A percentile compares a stretch with the other conserved stretches of the same genome.
These are phyloP conservation scores for Akanthomyces muscarius DNA, from an alignment of 2,329 filamentous ascomycete genomes.

Conservation along the genomic window DNA sequence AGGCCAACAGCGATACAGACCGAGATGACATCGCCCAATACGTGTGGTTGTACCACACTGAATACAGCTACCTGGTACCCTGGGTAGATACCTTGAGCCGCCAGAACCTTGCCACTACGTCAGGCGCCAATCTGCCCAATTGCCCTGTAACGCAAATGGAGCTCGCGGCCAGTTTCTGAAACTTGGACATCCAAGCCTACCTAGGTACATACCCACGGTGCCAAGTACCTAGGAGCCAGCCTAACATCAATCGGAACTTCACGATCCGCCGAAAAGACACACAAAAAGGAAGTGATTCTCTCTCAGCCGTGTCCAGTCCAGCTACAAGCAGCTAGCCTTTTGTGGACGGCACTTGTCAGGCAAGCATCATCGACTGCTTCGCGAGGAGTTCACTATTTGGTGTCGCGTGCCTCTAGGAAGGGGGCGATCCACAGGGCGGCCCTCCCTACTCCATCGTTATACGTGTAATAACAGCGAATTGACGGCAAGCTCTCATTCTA, in stretches of 20 bases:
- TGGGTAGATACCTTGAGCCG: too few species aligned
- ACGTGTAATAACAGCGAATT: too few species aligned
- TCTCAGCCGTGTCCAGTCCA: not conserved
- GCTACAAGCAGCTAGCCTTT: not conserved
- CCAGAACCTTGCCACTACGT: too few species aligned
- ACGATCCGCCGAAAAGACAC: not conserved
- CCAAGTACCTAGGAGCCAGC: too few species aligned
- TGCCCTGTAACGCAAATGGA: not conserved
- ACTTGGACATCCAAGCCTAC: not conserved
- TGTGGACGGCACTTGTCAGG: not conserved
- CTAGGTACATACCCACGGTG: too few species aligned
- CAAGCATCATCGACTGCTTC: not conserved
- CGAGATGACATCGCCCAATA: not conserved
- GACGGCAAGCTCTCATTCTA: not conserved
- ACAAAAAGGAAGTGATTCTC: not conserved
- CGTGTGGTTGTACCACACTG: not conserved
- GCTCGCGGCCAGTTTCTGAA: not conserved
- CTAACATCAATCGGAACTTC: not conserved
- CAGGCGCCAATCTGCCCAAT: not conserved
- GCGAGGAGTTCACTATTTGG: not conserved
- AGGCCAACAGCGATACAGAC: not conserved
- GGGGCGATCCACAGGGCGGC: not conserved
- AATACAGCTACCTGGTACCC: too few species aligned
- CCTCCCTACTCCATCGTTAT: not conserved
- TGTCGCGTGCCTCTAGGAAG: conserved; percentile 1